Evolutionary conservation across 2,329 filamentous ascomycete genomes (phyloP).

Genomic region (Cladosporium sp.): DNA sequence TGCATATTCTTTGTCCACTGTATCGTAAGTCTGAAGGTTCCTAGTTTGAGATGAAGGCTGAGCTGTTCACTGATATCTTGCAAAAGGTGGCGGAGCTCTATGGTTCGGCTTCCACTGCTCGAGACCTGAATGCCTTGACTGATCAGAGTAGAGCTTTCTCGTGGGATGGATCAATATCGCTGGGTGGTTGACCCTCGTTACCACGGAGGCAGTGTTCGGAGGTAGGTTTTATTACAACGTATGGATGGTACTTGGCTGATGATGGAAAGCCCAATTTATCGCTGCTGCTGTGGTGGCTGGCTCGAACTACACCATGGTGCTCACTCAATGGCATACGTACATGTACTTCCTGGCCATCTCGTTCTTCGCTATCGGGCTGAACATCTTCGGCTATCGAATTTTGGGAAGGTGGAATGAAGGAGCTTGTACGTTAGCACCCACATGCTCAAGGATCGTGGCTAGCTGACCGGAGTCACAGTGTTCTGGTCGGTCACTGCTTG

Average conservation of each 20-base stretch:
- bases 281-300: conserved; percentile 6
- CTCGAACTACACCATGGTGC: conserved; percentile 1
- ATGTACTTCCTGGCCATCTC: conserved; percentile 65
- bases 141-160: conserved; percentile 1
- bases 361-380: conserved; percentile 59
- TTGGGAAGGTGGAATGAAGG: conserved; percentile 9
- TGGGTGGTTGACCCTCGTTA: conserved; percentile 65
- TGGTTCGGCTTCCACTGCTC: neutral
- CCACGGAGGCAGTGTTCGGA: conserved; percentile 64
- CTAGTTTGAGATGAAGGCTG: neutral
- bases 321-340: conserved; percentile 63
- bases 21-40: neutral
- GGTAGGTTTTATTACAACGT: conserved; percentile 43
- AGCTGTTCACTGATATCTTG: neutral
- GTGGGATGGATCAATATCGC: conserved; percentile 63
- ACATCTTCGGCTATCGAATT: conserved; percentile 52
- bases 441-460: no score
- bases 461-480: neutral
- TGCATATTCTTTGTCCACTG: neutral
- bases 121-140: neutral
- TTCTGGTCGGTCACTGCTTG: conserved; percentile 13
- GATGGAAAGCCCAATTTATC: neutral
- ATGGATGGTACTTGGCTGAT: neutral
- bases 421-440: neutral
- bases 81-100: neutral